Conservation (phyloP, 176 grass and related monocot genomes). For the Melocanna baccifera region DNA sequence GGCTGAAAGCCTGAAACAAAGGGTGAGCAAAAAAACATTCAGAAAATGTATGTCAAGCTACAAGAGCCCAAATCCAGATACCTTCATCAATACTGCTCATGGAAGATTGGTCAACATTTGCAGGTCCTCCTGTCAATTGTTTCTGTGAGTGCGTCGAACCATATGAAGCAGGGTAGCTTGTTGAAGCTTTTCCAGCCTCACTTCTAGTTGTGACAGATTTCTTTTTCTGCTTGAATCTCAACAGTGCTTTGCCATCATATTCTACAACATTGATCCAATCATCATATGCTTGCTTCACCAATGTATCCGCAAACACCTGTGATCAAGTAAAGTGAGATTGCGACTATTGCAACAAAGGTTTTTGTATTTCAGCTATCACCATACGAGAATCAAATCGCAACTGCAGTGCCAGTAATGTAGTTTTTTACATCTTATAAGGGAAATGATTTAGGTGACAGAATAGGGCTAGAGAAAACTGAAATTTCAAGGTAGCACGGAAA, state of each 20-base stretch:
- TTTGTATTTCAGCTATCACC: constrained; percentile 5
- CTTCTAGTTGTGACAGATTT: constrained; percentile 54
- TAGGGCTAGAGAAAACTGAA: not conserved
- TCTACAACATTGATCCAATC: constrained; percentile 79
- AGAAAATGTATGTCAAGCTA: not conserved
- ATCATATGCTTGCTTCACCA: constrained; percentile 83
- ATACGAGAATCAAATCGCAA: not conserved
- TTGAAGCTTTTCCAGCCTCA: constrained; percentile 38
- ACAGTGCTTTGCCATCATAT: constrained; percentile 72
- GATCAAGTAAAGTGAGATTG: constrained; percentile 10
- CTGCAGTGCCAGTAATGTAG: not conserved
- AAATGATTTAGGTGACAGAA: not conserved
- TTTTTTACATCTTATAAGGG: not conserved
- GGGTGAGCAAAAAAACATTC: not conserved
- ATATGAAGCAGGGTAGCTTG: constrained; percentile 32
- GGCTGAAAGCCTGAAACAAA: not conserved
- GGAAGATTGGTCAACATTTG: constrained; percentile 34
- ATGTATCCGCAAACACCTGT: constrained; percentile 58
- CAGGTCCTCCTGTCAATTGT: constrained; percentile 35
- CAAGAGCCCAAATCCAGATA: constrained; percentile 31
- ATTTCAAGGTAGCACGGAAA: not conserved
- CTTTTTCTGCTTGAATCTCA: constrained; percentile 79
- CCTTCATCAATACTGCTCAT: constrained; percentile 30
- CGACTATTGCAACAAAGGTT: not conserved
- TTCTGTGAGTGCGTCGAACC: constrained; percentile 38